phyloP scores from a whole-genome alignment of 331 rosid genomes.

The Malus hybrid region DNA sequence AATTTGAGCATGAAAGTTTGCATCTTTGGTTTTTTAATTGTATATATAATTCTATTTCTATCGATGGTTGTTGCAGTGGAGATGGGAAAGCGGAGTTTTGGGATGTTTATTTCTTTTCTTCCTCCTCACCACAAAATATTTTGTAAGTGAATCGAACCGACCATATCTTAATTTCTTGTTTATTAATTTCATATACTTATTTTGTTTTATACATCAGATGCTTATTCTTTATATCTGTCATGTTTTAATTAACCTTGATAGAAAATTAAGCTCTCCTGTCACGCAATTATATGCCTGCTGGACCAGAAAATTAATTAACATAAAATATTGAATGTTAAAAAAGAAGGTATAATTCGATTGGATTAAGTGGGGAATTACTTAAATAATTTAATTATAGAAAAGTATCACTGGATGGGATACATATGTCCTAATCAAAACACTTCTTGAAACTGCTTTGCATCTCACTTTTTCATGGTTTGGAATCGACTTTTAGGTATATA shows the following conservation, averaged over 20 bases:
- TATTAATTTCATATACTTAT: slow-evolving; percentile 2
- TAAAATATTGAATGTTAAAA: neutral
- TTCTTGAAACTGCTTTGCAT: neutral
- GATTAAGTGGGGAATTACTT: neutral
- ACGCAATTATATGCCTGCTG: neutral
- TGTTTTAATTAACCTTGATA: neutral
- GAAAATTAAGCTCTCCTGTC: neutral
- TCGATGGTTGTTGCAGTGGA: slow-evolving; percentile 65
- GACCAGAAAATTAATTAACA: neutral
- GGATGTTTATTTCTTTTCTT: slow-evolving; percentile 78
- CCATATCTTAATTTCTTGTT: neutral
- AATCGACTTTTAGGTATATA: neutral
- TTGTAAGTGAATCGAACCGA: slow-evolving; percentile 53
- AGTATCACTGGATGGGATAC: neutral
- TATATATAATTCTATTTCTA: neutral
- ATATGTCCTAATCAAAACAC: neutral
- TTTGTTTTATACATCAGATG: too few species aligned
- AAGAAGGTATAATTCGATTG: neutral
- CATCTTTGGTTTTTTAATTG: neutral
- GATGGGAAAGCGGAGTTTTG: slow-evolving; percentile 89
- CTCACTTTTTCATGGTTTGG: neutral
- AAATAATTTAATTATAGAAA: neutral
- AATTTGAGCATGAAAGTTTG: neutral
- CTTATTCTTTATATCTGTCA: neutral
- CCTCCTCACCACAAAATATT: slow-evolving; percentile 65